Base-by-base conservation (phyloP, 148 eudicot species). In the Hydrangea macrophylla region DNA sequence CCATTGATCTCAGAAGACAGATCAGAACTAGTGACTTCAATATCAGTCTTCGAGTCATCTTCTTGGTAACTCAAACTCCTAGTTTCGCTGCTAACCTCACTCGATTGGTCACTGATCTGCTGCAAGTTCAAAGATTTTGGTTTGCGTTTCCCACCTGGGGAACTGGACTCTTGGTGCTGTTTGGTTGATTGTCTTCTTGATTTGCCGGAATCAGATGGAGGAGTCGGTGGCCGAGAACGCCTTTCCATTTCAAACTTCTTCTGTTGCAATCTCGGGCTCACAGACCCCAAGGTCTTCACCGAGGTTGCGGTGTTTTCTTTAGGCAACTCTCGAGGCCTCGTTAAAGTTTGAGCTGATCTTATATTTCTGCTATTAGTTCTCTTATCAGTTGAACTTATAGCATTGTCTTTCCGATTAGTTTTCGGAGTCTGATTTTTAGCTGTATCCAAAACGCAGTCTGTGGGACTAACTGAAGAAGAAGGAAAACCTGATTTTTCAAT, bases 201-300 rank as follows among this genome's bases (percentile, higher is more conserved):
- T 76, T 77, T 92, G 72, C 63, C 79, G 54, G 85, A 77, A 79
- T 86, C 90, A 63, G 86, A 44, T 50, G 84, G 88, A 28, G 94
- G 82, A 22, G 86, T 86, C 40, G 94, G 92, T 20, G 97, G 92
- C 30, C 90, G 86, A 78, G 93, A 77, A 73, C 81, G 70, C 78
- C 72, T 88, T 57, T 88, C 93, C 79, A 81, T 37, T 78, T 90
- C 91, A 6, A 73, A 84, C 53, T 81, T 92, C 79, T 80, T 92
- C 67, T 89, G 90, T 65, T 80, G 84, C 76, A 85, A 75, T 80
- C 92, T 83, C 53, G 97, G 97, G 80, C 90, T 89, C 69, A 75
- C 79, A 35, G 90, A 89, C 45, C 87, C 85, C 1, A 85, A 66
- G 74, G 65, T 80, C 78, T 83, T 88, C 32, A 61, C 59, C 31